These are phyloP conservation scores for Chenopodium formosanum DNA, from an alignment of 148 eudicot genomes.

Conservation along the genomic window DNA sequence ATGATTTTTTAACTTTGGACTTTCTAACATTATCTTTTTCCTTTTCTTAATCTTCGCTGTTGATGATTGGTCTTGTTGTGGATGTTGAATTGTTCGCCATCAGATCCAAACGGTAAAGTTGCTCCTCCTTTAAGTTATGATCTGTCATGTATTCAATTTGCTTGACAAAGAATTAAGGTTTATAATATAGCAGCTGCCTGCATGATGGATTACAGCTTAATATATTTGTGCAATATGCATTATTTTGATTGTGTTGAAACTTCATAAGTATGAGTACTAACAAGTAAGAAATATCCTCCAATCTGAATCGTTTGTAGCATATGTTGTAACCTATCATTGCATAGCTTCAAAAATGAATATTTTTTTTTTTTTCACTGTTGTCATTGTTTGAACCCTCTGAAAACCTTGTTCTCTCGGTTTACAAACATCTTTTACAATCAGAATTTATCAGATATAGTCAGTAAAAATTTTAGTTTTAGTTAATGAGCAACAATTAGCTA, in stretches of 20 bases:
- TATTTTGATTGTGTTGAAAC: not conserved
- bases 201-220: not conserved
- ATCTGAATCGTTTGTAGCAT: not conserved
- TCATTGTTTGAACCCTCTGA: not conserved
- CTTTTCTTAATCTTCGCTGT: conserved; percentile 3
- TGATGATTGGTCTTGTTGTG: conserved; percentile 17
- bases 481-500: not conserved
- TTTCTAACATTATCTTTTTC: conserved; percentile 13
- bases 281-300: not conserved
- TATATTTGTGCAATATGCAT: not conserved
- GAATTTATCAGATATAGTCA: no score
- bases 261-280: not conserved
- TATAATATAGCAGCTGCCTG: not conserved
- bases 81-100: conserved; percentile 17
- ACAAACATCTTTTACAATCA: not conserved
- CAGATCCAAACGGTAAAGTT: conserved; percentile 65
- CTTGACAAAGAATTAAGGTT: not conserved
- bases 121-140: not conserved
- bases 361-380: not conserved
- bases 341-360: not conserved
- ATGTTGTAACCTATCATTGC: not conserved
- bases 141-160: not conserved
- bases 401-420: not conserved
- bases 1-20: not conserved
- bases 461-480: not conserved